Base-by-base conservation (phyloP, 805 yeast species). In the Starmerella ratchasimensis region DNA sequence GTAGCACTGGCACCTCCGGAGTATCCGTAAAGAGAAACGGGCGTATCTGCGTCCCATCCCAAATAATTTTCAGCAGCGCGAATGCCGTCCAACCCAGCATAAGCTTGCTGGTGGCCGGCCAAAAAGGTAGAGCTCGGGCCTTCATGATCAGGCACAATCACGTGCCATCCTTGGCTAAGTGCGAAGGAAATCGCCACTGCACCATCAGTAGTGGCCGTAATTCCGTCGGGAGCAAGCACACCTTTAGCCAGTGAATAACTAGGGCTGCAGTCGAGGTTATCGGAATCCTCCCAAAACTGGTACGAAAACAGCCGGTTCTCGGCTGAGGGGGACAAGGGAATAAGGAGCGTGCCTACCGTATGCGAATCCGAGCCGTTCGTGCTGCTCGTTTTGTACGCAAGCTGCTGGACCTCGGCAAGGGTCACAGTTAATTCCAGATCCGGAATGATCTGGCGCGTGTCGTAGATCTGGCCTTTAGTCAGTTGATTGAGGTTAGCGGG, bases 81-180 rank as follows among this genome's bases (percentile, higher is more conserved):
- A n/a, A 53, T 28, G 5, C 54, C 51, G 37, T 53, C 55, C 14
- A 53, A 39, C n/a, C 47, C 45, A 11, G 49, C 46, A 8, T 46
- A 41, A 18, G 56, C 58, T 15, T 49, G 44, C 14, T 44, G 40
- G 33, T 29, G 31, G 13, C 58, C 58, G n/a, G 56, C 57, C 13
- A 45, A 31, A 39, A 52, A 54, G 6, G 53, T 39, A 8, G 55
- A 47, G 18, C 42, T 35, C 19, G 54, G 51, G 6, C 58, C 59
- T 39, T 54, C 55, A 35, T 52, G 52, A 33, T 54, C 59, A 11
- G 58, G 51, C 21, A 36, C 37, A 20, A 38, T 39, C 9, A 46
- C 38, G 16, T 38, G 28, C 29, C 32, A 44, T 3, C 49, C 49
- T 13, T 37, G 35, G 13, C 36, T 16, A 10, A 51, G 41, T 7